Base-by-base conservation (phyloP, 139 green algal genomes). In the Closterium sp. region DNA sequence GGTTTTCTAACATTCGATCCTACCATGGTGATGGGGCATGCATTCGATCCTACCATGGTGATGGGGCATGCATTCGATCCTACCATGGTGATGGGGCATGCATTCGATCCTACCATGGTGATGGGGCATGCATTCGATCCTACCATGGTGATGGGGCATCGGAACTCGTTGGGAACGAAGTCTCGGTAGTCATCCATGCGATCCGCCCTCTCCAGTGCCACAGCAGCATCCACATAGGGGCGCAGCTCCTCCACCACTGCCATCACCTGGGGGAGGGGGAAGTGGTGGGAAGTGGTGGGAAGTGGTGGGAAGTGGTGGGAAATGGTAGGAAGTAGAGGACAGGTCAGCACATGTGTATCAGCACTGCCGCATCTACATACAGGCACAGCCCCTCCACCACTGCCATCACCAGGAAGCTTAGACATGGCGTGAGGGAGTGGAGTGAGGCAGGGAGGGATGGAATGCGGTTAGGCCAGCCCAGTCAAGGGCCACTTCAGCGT, bases 71-170 rank as follows among this genome's bases (percentile, higher is more conserved):
- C 32, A 38, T n/a, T n/a, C n/a, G n/a, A n/a, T 38, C 32, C 2
- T 30, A 87, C 84, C n/a, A 31, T 29, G n/a, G 84, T 87, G 84
- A 87, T 87, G 84, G 84, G 2, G n/a, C 84, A 87, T 30, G 19
- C 19, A 87, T n/a, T n/a, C n/a, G n/a, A n/a, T 30, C 84, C 3
- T 87, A 88, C 79, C 70, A 92, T 29, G 28, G 84, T 32, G 84
- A 87, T 87, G 13, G 84, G n/a, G 28, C 73, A 86, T 62, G 5
- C 5, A 62, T 13, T 13, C 42, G n/a, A n/a, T 62, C 73, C 7
- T 87, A 87, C 85, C 28, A 87, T 30, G 10, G 93, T 95, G 84
- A 95, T 94, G 31, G 91, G 85, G 79, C 93, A 95, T 30, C 93
- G 29, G 62, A 91, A 94, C n/a, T 89, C 88, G 30, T 91, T 85